These are phyloP conservation scores for Chaetomium fimeti DNA, from an alignment of 495 filamentous ascomycete genomes.

Conservation along the genomic window DNA sequence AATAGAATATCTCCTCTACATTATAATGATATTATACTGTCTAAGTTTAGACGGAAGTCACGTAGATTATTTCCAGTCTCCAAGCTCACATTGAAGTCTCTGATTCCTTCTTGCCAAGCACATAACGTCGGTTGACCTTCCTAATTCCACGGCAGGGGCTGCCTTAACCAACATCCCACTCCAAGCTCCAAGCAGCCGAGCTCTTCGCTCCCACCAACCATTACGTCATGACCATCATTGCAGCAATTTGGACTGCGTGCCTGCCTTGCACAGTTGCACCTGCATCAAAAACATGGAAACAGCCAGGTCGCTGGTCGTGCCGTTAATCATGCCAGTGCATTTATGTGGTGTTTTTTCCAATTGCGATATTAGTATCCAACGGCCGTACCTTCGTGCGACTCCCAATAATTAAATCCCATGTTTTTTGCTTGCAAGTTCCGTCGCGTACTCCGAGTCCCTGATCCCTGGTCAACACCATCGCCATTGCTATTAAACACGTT, in stretches of 20 bases:
- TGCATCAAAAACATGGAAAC: constrained; percentile 5
- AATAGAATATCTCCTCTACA: no score
- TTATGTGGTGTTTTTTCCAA: neutral
- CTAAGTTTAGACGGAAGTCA: no score
- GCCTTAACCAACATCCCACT: neutral
- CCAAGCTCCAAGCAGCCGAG: neutral
- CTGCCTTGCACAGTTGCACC: neutral
- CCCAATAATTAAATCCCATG: no score
- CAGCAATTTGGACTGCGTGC: neutral
- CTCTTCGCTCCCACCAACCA: neutral
- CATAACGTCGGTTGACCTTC: neutral
- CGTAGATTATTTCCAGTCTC: neutral
- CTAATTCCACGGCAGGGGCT: neutral
- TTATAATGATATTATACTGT: no score
- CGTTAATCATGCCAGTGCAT: neutral
- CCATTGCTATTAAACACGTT: no score
- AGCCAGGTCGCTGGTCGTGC: neutral
- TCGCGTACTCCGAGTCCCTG: no score
- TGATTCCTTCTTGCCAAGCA: neutral
- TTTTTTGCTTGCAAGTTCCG: no score
- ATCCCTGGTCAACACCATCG: no score
- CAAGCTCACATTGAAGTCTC: neutral
- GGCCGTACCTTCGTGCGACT: neutral
- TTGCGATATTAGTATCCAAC: neutral
- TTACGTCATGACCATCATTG: constrained; percentile 3